phyloP scores from a whole-genome alignment of 1,139 yeast genomes.

The Geotrichum candidum region DNA sequence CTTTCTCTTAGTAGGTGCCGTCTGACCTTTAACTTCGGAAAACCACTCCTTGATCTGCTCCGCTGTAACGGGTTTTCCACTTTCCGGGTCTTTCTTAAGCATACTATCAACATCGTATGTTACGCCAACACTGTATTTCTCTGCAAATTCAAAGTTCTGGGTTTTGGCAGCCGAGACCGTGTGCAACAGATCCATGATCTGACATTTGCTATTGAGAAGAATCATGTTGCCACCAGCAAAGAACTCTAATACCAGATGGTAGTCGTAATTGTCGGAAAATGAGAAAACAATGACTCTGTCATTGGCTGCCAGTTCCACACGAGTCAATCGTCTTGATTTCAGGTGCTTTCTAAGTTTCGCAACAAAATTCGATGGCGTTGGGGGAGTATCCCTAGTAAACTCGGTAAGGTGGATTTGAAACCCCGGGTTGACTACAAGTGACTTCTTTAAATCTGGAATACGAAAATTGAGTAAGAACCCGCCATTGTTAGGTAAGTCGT shows the following conservation, averaged over 20 bases:
- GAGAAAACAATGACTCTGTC: conserved; percentile 77
- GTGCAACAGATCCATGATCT: conserved; percentile 52
- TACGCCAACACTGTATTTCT: conserved; percentile 23
- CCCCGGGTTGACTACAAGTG: conserved; percentile 79
- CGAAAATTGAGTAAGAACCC: conserved; percentile 78
- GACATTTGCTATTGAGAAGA: conserved; percentile 50
- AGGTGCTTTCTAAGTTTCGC: conserved; percentile 80
- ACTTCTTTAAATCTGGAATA: conserved; percentile 73
- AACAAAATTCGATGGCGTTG: conserved; percentile 79
- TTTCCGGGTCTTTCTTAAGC: conserved; percentile 4
- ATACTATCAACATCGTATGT: conserved; percentile 17
- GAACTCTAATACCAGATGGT: conserved; percentile 77
- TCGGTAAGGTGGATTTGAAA: conserved; percentile 73
- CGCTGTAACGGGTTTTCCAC: conserved; percentile 27
- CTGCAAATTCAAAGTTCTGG: conserved; percentile 13
- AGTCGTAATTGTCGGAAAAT: conserved; percentile 70
- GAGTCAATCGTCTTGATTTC: conserved; percentile 70
- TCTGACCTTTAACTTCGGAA: conserved; percentile 32
- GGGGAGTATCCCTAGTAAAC: conserved; percentile 73
- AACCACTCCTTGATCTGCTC: conserved; percentile 50
- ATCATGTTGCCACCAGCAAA: conserved; percentile 92
- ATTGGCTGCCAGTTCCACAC: conserved; percentile 63
- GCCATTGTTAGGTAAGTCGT: conserved; percentile 67
- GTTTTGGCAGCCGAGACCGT: conserved; percentile 12
- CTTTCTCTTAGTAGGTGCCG: conserved; percentile 9